A percentile compares a stretch with the other conserved stretches of the same genome.
These are phyloP conservation scores for Zygoascus meyerae DNA, from an alignment of 1,139 yeast species.

Conservation along the genomic window DNA sequence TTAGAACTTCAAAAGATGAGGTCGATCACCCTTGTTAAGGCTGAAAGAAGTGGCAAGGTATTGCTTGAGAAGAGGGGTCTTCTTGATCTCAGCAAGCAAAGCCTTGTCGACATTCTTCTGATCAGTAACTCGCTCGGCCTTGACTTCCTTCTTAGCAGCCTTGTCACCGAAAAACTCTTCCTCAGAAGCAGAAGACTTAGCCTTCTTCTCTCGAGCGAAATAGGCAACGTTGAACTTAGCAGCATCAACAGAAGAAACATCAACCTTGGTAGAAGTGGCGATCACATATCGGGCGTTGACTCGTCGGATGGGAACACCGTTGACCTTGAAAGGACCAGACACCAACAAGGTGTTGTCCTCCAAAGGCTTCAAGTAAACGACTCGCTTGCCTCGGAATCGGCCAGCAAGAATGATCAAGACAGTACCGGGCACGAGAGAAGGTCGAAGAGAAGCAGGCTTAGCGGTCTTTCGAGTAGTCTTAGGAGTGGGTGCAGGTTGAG, in stretches of 20 bases:
- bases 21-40: conserved; percentile 98
- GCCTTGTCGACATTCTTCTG: conserved; percentile 96
- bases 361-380: conserved; percentile 93
- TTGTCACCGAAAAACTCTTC: conserved; percentile 92
- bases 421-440: conserved; percentile 97
- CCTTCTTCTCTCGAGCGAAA: conserved; percentile 89
- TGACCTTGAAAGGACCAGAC: conserved; percentile 99
- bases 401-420: conserved; percentile 98
- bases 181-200: conserved; percentile 75
- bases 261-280: conserved; percentile 94
- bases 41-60: conserved; percentile 96
- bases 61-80: conserved; percentile 97
- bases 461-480: conserved; percentile 55
- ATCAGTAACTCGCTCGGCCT: conserved; percentile 96
- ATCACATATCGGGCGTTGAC: conserved; percentile 98
- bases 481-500: conserved; percentile 91
- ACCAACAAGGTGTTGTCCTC: conserved; percentile 98
- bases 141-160: conserved; percentile 76
- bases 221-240: conserved; percentile 92
- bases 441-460: conserved; percentile 94
- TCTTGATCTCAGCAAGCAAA: conserved; percentile 88
- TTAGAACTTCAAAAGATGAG: conserved; percentile 98
- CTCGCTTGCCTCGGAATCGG: conserved; percentile 99
- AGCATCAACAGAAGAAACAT: conserved; percentile 74
- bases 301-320: conserved; percentile 99